Conservation (phyloP, 1,284 basidiomycete genomes). For the Anthracocystis setariae region DNA sequence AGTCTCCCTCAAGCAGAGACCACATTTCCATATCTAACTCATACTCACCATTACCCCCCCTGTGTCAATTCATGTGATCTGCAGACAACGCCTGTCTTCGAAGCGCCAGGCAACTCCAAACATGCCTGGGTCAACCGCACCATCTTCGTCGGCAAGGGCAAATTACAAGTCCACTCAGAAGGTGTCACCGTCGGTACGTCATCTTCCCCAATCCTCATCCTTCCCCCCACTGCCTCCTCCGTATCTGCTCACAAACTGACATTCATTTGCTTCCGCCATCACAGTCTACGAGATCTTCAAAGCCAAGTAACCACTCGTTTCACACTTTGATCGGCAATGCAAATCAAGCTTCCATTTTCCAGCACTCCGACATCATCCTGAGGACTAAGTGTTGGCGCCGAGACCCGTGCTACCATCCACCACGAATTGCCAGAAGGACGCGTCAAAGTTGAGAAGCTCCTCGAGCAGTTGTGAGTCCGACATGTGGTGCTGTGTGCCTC, state of each 20-base stretch:
- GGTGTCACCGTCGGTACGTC: constrained; percentile 33
- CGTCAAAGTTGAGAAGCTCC: constrained; percentile 35
- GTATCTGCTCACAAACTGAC: not conserved
- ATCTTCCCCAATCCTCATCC: not conserved
- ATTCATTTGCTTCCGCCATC: not conserved
- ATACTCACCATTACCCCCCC: not conserved
- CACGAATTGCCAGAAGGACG: constrained; percentile 40
- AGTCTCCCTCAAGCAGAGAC: constrained; percentile 3
- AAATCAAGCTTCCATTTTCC: not conserved
- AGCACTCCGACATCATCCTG: no score
- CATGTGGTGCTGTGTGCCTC: constrained; percentile 12
- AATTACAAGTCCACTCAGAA: constrained; percentile 15
- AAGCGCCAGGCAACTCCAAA: constrained; percentile 32
- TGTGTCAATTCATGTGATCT: not conserved
- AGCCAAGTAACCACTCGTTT: constrained; percentile 19
- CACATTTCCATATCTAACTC: not conserved
- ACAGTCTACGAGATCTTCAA: constrained; percentile 43
- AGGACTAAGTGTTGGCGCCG: not conserved
- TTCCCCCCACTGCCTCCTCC: no score
- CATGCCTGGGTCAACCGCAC: constrained; percentile 46
- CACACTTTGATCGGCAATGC: not conserved
- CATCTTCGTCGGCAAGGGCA: constrained; percentile 43
- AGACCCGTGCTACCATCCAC: constrained; percentile 13
- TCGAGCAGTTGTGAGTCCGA: constrained; percentile 34
- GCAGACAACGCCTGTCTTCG: constrained; percentile 34